These are phyloP conservation scores for Leptomonas seymouri DNA, from an alignment of 208 protist genomes.

Conservation along the genomic window DNA sequence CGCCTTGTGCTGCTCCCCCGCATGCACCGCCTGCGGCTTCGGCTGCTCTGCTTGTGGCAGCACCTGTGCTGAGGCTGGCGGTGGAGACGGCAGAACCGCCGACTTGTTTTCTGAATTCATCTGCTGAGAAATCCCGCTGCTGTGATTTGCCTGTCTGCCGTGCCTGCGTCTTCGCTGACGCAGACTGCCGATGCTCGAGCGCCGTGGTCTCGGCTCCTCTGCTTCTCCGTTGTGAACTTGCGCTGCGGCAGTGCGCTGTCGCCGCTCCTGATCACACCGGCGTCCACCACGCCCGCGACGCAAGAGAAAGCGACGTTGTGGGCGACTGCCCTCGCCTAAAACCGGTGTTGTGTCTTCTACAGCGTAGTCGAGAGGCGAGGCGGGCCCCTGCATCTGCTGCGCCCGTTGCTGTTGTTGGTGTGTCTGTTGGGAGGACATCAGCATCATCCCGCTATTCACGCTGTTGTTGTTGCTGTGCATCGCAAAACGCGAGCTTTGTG, in stretches of 20 bases:
- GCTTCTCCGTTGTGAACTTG: not conserved
- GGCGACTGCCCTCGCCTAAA: slow-evolving; percentile 3
- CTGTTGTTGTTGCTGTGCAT: slow-evolving; percentile 3
- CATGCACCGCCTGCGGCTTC: no score
- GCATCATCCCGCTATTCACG: not conserved
- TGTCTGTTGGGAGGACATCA: not conserved
- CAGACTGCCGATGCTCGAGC: slow-evolving; percentile 12
- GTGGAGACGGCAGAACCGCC: not conserved
- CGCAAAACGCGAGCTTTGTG: not conserved
- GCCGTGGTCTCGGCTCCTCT: not conserved
- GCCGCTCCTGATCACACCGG: not conserved
- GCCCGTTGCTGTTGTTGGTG: slow-evolving; percentile 3
- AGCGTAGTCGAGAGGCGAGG: slow-evolving; percentile 1
- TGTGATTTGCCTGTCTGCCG: not conserved
- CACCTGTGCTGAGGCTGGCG: not conserved
- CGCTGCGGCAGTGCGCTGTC: not conserved
- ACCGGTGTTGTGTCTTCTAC: not conserved
- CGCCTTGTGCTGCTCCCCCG: not conserved
- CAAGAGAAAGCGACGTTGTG: not conserved
- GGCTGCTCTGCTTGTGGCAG: no score
- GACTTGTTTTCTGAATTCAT: not conserved
- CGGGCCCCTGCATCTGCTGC: slow-evolving; percentile 1
- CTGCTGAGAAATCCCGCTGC: not conserved
- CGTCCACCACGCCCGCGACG: slow-evolving; percentile 5
- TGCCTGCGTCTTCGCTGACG: not conserved